Base-by-base conservation (phyloP, 2,329 filamentous ascomycete genomes). In the Ceratocystis destructans region DNA sequence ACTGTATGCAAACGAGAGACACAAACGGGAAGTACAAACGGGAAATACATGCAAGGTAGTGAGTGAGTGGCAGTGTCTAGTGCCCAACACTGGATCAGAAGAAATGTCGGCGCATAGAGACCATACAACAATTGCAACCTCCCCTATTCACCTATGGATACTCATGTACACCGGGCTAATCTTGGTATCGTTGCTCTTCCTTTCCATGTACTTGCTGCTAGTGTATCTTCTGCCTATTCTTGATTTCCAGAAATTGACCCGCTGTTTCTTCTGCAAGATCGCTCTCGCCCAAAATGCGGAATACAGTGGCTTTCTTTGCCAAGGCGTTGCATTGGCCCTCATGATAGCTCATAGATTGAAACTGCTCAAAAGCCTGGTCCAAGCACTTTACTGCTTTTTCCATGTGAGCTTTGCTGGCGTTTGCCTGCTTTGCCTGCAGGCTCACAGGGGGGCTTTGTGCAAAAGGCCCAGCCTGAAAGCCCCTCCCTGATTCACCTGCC, bases 271-370 rank as follows among this genome's bases (percentile, higher is more conserved):
- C 87, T 0, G 86, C 84, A 69, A 86, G 71, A 20, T 78, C 79
- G 70, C 79, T 74, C 70, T 91, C 87, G 0, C 87, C 88, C 6
- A 83, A 79, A 61, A 87, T 77, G 73, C 86, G 85, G 79, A 89
- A 88, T 63, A 95, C 82, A 63, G 85, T 85, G 2, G 88, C 87
- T 75, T 90, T 92, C 79, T 94, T 94, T 22, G 87, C 87, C 77
- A 92, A 82, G 79, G 89, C 85, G 74, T 91, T 87, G 72, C 89
- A 87, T 75, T 89, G 87, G 65, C 84, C 85, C n/a, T 78, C 76
- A 15, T 86, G 76, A 22, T 70, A 88, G 72, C 89, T 85, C 15
- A 90, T 78, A 61, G 79, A 80, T 53, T 84, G 82, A 73, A 83
- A 95, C 69, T 86, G 82, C 41, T 78, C 77, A 70, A 86, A 84